Percentiles rank a stretch among this genome's conserved stretches.
phyloP scores from a whole-genome alignment of 768 basidiomycete species.

The Psilocybe cyanescens region DNA sequence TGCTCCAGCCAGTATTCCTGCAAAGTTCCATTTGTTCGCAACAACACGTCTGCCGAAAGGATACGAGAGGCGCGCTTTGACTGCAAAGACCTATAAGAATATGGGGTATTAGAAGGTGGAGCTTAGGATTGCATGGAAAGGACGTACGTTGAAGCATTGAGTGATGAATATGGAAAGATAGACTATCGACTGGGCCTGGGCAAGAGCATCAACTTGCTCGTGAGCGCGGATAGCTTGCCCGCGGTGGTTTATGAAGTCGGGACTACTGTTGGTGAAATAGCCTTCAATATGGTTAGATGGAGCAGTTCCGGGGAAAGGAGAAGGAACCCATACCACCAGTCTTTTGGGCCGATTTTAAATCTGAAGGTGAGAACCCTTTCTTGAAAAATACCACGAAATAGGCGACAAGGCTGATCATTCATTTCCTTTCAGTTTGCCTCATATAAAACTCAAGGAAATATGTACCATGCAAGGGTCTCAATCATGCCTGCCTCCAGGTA shows the following conservation, averaged over 20 bases:
- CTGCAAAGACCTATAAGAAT: conserved; percentile 56
- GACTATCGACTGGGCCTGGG: conserved; percentile 65
- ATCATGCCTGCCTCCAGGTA: conserved; percentile 70
- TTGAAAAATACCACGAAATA: conserved; percentile 73
- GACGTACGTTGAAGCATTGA: conserved; percentile 67
- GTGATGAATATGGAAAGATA: conserved; percentile 71
- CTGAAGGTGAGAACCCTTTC: conserved; percentile 61
- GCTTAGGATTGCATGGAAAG: not conserved
- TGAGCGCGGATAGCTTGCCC: conserved; percentile 48
- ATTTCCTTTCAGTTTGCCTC: not conserved
- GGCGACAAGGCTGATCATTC: conserved; percentile 47
- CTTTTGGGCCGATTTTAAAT: conserved; percentile 55
- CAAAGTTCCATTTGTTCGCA: conserved; percentile 67
- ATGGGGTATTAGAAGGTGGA: not conserved
- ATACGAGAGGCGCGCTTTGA: conserved; percentile 63
- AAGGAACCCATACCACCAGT: conserved; percentile 32
- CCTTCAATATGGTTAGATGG: conserved; percentile 27
- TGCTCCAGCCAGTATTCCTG: conserved; percentile 63
- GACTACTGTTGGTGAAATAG: conserved; percentile 51
- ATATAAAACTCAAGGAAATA: not conserved
- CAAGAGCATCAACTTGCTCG: conserved; percentile 61
- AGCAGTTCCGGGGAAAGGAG: not conserved
- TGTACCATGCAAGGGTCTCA: conserved; percentile 59
- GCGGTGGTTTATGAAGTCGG: conserved; percentile 57
- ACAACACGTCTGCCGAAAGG: conserved; percentile 65